Conservation (phyloP, 805 yeast species). For the Ogataea thermomethanolica region DNA sequence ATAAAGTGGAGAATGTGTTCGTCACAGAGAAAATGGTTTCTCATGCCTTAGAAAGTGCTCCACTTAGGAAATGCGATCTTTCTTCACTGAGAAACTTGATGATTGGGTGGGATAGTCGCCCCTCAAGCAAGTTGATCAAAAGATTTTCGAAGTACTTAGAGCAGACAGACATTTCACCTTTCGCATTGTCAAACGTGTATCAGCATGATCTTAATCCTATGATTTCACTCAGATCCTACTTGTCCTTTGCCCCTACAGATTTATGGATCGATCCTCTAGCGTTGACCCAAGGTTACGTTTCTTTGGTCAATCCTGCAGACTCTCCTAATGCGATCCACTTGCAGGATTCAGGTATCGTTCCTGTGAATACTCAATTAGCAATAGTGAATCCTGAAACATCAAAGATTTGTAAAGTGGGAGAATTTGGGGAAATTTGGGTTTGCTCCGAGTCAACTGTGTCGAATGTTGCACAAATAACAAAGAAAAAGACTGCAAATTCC, state of each 20-base stretch:
- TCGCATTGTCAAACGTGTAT: slow-evolving; percentile 73
- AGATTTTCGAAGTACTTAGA: slow-evolving; percentile 60
- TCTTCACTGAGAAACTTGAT: slow-evolving; percentile 73
- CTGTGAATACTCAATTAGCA: slow-evolving; percentile 89
- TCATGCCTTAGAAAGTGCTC: slow-evolving; percentile 52
- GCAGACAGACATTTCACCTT: slow-evolving; percentile 58
- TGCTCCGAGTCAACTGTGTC: slow-evolving; percentile 79
- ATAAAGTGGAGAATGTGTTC: slow-evolving; percentile 80
- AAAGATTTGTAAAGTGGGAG: slow-evolving; percentile 78
- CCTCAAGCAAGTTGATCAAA: slow-evolving; percentile 56
- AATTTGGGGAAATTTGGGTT: slow-evolving; percentile 97
- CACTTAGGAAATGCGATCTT: slow-evolving; percentile 58
- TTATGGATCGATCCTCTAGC: slow-evolving; percentile 84
- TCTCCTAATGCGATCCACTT: slow-evolving; percentile 67
- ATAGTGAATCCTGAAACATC: slow-evolving; percentile 93
- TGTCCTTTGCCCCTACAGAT: slow-evolving; percentile 85
- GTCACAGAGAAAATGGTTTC: slow-evolving; percentile 81
- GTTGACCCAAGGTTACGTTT: slow-evolving; percentile 82
- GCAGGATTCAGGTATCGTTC: slow-evolving; percentile 95
- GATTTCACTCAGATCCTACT: slow-evolving; percentile 78
- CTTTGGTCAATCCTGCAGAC: slow-evolving; percentile 71
- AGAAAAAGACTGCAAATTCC: slow-evolving; percentile 36
- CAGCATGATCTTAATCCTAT: slow-evolving; percentile 79
- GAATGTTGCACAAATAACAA: slow-evolving; percentile 42
- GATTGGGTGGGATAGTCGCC: slow-evolving; percentile 76